Evolutionary conservation across 2,329 filamentous ascomycete genomes (phyloP), one percentile per base, ranked within the genome.

Genomic region (Pyrenophora seminiperda): DNA sequence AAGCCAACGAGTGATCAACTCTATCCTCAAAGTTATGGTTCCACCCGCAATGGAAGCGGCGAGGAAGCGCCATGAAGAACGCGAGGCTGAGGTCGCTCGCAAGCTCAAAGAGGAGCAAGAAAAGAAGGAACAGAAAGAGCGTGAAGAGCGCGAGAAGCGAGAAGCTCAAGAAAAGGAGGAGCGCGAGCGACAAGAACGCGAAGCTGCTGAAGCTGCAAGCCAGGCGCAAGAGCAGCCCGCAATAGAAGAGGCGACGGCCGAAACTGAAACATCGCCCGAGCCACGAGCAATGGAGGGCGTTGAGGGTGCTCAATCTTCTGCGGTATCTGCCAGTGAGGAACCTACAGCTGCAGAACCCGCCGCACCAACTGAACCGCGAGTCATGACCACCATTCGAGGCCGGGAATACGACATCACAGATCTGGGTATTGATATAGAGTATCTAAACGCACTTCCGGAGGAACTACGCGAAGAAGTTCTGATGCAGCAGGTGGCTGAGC

Each of bases 401-500:
- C 88, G 89, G 56, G 86, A 94, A 64, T 84, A 96, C 44, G 94
- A 99, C 71, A 94, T 99, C 40, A 99, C 94, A 0, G 90, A 90
- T 53, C 81, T 99, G 54, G 92, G 93, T 40, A 97, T 99, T 62
- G 94, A 99, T 68, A 84, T 89, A 13, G 92, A 96, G 48, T 99
- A 97, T 73, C 83, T 99, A 5, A 90, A 94, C 51, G 95, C 93
- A n/a, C 78, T 99, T n/a, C 94, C 94, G 0, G 94, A 99, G 63
- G 95, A 99, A 54, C 86, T 97, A 68, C 84, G 94, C 37, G 93
- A 97, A 72, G 94, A 99, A 70, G 94, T 99, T 40, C 90, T 99
- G 58, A 91, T 95, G 71, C 87, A 92, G 55, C 91, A 96, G 51
- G 83, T 96, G 56, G 91, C 89, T 43, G 86, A 90, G 58, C 84